These are phyloP conservation scores for Aspergillus carbonarius DNA, from an alignment of 2,329 filamentous ascomycete genomes.

Conservation along the genomic window DNA sequence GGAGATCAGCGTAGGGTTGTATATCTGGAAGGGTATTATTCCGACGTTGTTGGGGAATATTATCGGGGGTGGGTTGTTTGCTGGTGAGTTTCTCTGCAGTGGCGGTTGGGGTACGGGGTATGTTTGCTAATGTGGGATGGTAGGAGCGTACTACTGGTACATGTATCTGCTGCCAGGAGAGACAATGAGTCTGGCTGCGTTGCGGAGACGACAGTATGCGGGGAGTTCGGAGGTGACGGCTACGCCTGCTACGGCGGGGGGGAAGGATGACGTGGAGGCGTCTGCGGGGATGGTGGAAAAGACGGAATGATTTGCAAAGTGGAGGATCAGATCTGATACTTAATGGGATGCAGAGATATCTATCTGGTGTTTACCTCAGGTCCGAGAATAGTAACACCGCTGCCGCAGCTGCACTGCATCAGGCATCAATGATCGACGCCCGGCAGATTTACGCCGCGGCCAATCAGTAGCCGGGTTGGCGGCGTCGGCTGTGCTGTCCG, in stretches of 20 bases:
- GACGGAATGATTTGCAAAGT: too few species aligned
- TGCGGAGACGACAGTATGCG: conserved; percentile 7
- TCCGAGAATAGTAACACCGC: too few species aligned
- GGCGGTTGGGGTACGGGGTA: too few species aligned
- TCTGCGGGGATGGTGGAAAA: neutral
- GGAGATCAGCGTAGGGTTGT: conserved; percentile 48
- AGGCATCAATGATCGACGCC: too few species aligned
- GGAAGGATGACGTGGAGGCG: neutral
- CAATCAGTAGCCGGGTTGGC: too few species aligned
- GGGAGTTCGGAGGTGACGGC: neutral
- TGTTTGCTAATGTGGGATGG: neutral
- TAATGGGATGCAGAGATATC: too few species aligned
- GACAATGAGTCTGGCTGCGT: conserved; percentile 14
- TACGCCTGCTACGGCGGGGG: neutral
- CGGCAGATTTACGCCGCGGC: too few species aligned
- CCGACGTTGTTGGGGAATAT: conserved; percentile 56
- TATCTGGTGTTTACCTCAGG: too few species aligned
- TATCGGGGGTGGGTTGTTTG: conserved; percentile 54
- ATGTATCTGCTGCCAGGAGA: conserved; percentile 39
- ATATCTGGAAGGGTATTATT: conserved; percentile 60
- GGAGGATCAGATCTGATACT: too few species aligned
- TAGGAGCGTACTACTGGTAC: conserved; percentile 50
- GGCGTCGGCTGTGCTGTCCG: too few species aligned
- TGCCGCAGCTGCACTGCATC: too few species aligned
- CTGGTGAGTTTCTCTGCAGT: conserved; percentile 37